Evolutionary conservation across 768 basidiomycete species (phyloP).

Genomic region (Boletus rubescentipes): DNA sequence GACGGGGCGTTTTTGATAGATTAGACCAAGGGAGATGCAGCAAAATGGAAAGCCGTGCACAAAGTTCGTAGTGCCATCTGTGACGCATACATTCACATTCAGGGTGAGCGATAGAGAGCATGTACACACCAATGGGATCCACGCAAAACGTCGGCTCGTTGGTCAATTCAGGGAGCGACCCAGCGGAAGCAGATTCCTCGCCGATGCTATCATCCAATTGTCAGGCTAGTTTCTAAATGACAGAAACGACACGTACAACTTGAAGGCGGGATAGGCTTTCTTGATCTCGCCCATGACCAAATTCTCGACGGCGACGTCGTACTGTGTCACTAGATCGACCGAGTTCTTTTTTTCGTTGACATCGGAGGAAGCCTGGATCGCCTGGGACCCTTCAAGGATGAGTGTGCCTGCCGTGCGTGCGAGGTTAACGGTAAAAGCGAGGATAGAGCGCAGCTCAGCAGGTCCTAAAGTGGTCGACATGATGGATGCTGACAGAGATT

Average conservation of each 20-base stretch:
- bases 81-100: neutral
- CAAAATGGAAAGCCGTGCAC: slow-evolving; percentile 84
- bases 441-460: slow-evolving; percentile 50
- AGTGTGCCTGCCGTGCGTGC: slow-evolving; percentile 78
- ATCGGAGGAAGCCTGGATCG: slow-evolving; percentile 58
- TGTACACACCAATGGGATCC: slow-evolving; percentile 79
- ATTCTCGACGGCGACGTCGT: too few species aligned
- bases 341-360: slow-evolving; percentile 89
- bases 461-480: too few species aligned
- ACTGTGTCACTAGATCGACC: slow-evolving; percentile 92
- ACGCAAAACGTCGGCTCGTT: slow-evolving; percentile 95
- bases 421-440: slow-evolving; percentile 65
- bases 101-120: neutral
- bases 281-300: slow-evolving; percentile 71
- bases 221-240: neutral
- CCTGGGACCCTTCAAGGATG: slow-evolving; percentile 75
- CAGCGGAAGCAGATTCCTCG: slow-evolving; percentile 87
- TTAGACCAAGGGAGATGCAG: too few species aligned
- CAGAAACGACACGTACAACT: slow-evolving; percentile 63
- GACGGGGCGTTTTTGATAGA: too few species aligned
- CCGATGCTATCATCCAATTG: slow-evolving; percentile 62
- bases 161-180: slow-evolving; percentile 65
- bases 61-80: slow-evolving; percentile 90
- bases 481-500: too few species aligned
- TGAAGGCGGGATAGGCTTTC: slow-evolving; percentile 66